Base-by-base conservation (phyloP, 169 alveolate genomes). In the Plasmodium berghei region DNA sequence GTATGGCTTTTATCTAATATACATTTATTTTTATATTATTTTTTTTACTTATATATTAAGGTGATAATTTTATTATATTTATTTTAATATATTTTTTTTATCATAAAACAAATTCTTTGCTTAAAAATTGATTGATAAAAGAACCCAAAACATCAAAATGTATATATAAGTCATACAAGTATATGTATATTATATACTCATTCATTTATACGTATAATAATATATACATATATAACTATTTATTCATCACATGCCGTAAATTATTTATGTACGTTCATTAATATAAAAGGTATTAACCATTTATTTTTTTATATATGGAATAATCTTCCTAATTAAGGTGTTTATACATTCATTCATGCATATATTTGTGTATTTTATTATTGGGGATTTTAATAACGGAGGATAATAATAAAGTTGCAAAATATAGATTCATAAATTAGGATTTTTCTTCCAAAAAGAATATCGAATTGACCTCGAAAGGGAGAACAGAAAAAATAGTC, bases 101-200 rank as follows among this genome's bases (percentile, higher is more conserved):
- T 9, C 20, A 9, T 9, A 58, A 14, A 52, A 52, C n/a, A 58
- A 58, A 18, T 58, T 14, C 8, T 58, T 58, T 58, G 66, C 26
- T 58, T 58, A 58, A 58, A 52, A 52, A 52, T 58, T 3, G 66
- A n/a, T n/a, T 58, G 34, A 58, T 58, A 58, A 58, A 20, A 24
- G 28, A 24, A 62, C 12, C 12, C 48, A 40, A 55, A 71, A 4
- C 14, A 42, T 18, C 16, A 16, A 34, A 28, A 34, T 49, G 24
- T 26, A n/a, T 56, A 40, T 40, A 34, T 22, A 26, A 49, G 20
- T 59, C 52, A 9, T 56, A 52, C 42, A 26, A 28, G 8, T 34
- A 34, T 34, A 34, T 34, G 42, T 5, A 28, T 34, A 34, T 34
- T 34, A 34, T 34, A 34, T 34, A 34, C 42, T 34, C 42, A 34